Evolutionary conservation across 1,139 yeast species (phyloP), one percentile per base, ranked within the genome.

Genomic region (Geotrichum cucujoidarum): DNA sequence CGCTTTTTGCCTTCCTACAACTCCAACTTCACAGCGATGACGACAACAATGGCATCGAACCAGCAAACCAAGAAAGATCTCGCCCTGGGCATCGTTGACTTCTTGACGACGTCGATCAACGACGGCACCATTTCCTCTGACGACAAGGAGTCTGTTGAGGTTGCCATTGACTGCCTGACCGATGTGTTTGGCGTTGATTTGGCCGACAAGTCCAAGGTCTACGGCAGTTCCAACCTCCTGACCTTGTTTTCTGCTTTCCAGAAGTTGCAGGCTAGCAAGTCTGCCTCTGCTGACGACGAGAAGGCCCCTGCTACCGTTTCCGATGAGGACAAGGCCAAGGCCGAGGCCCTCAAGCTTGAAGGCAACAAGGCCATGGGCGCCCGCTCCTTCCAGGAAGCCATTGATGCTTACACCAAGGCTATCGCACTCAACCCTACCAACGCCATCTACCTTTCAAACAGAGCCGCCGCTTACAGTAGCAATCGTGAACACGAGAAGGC

Each of bases 381-480:
- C 47, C 82, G 76, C 63, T 78, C 88, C 59, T 90, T 76, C 61
- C 72, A 71, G 5, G 74, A 67, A 31, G 97, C 98, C 13, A 75
- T 89, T 52, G 74, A 72, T 22, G 80, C 83, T 58, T 92, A 92
- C 68, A 76, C 95, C 10, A 78, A 77, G 53, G 97, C 98, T n/a
- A 80, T 90, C 55, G 80, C 70, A 29, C 68, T 83, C 49, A 77
- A 82, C 55, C 79, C 88, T 45, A 66, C 75, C 14, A 89, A 89
- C 64, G 90, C 89, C 14, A 86, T 94, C 24, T 94, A 83, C 69
- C 79, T 77, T 55, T 89, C 97, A 31, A 92, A 92, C 72, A 80
- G 99, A 65, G 97, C 99, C 16, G 98, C 99, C 43, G 98, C 98
- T 4, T 81, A 85, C 67, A 86, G 95, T 16, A 87, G 95, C 7